Evolutionary conservation across 257 asterid genomes (phyloP).

Genomic region (Gentiana straminea): DNA sequence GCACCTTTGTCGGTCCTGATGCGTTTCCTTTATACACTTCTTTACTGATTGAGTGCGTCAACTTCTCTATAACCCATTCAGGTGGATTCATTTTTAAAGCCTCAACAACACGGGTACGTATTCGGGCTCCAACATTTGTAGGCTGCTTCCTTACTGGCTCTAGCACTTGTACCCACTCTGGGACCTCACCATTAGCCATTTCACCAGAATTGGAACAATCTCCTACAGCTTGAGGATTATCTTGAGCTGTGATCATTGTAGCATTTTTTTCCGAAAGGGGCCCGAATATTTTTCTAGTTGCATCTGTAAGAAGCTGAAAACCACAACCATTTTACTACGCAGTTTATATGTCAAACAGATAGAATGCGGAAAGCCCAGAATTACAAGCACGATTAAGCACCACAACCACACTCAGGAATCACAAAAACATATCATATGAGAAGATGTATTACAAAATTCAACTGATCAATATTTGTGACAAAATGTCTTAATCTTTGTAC

Average conservation of each 20-base stretch:
- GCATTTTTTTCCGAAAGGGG: constrained; percentile 42
- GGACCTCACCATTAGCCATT: constrained; percentile 38
- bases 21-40: constrained; percentile 98
- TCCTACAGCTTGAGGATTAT: constrained; percentile 35
- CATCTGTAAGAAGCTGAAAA: constrained; percentile 87
- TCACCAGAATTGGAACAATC: constrained; percentile 33
- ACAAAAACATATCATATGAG: too few species aligned
- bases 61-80: constrained; percentile 67
- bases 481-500: too few species aligned
- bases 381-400: too few species aligned
- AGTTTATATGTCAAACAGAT: too few species aligned
- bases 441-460: too few species aligned
- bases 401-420: too few species aligned
- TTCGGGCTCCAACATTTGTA: constrained; percentile 95
- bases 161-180: constrained; percentile 85
- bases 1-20: constrained; percentile 98
- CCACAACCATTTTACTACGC: neutral
- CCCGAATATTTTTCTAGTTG: constrained; percentile 67
- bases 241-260: constrained; percentile 26
- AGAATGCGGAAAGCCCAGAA: too few species aligned
- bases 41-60: constrained; percentile 88
- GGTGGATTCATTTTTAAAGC: constrained; percentile 78
- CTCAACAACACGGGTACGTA: constrained; percentile 63
- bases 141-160: constrained; percentile 97
- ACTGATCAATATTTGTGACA: too few species aligned